Evolutionary conservation across 2,329 filamentous ascomycete genomes (phyloP).

Genomic region (Cladosporium sp.): DNA sequence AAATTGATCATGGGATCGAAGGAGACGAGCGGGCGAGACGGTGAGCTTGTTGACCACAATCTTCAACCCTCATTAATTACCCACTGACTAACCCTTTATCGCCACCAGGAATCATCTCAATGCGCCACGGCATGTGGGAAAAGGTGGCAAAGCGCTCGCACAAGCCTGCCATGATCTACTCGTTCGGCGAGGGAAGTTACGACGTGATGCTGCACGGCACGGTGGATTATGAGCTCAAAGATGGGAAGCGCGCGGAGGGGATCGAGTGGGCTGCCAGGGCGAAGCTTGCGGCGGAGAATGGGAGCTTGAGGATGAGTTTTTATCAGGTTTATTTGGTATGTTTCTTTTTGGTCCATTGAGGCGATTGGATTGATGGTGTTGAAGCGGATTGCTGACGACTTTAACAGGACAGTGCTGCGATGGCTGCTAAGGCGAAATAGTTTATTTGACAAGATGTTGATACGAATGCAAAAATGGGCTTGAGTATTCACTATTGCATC

Average conservation of each 20-base stretch:
- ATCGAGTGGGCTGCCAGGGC: slow-evolving; percentile 55
- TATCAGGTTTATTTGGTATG: slow-evolving; percentile 55
- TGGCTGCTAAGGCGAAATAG: slow-evolving; percentile 10
- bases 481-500: too few relatives aligned
- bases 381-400: neutral
- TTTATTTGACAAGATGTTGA: too few relatives aligned
- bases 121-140: slow-evolving; percentile 52
- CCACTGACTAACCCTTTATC: neutral
- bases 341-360: slow-evolving; percentile 1
- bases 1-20: slow-evolving; percentile 51
- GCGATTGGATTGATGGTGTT: neutral
- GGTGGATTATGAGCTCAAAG: slow-evolving; percentile 51
- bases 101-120: slow-evolving; percentile 46
- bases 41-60: slow-evolving; percentile 27
- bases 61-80: neutral
- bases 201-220: slow-evolving; percentile 54
- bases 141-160: slow-evolving; percentile 47
- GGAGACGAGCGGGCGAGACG: slow-evolving; percentile 40
- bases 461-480: too few relatives aligned
- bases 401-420: slow-evolving; percentile 1
- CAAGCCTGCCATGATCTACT: slow-evolving; percentile 45
- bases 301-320: slow-evolving; percentile 50
- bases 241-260: slow-evolving; percentile 39
- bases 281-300: slow-evolving; percentile 48
- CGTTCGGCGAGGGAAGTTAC: slow-evolving; percentile 42